Conservation (phyloP, 2,329 filamentous ascomycete species). For the Penicillium palitans region DNA sequence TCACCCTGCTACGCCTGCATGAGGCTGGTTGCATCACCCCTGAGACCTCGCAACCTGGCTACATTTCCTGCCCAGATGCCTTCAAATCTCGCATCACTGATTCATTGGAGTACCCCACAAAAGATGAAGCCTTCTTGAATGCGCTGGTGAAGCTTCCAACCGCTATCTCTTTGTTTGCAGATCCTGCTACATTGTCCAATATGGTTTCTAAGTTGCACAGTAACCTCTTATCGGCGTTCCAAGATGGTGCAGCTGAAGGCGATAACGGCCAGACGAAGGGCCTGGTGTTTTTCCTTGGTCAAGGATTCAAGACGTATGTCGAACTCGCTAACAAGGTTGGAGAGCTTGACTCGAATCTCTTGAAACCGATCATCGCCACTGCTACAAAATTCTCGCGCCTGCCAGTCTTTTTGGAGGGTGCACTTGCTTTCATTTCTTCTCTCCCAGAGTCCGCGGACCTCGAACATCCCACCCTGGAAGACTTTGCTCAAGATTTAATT, state of each 20-base stretch:
- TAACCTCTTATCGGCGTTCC: conserved; percentile 65
- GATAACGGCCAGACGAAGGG: conserved; percentile 45
- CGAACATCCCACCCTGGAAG: conserved; percentile 59
- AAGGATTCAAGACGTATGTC: conserved; percentile 72
- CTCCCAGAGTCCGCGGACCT: conserved; percentile 34
- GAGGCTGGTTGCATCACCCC: conserved; percentile 53
- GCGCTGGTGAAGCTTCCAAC: conserved; percentile 65
- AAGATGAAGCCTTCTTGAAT: conserved; percentile 67
- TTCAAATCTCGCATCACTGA: conserved; percentile 74
- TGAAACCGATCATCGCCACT: conserved; percentile 64
- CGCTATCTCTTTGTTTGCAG: conserved; percentile 56
- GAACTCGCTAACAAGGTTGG: conserved; percentile 62
- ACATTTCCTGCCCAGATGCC: conserved; percentile 41
- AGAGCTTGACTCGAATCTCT: conserved; percentile 61
- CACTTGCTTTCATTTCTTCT: conserved; percentile 52
- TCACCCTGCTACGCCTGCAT: conserved; percentile 64
- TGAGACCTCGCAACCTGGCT: conserved; percentile 42
- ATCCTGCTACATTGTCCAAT: conserved; percentile 65
- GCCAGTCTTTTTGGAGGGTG: conserved; percentile 65
- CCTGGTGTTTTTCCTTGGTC: conserved; percentile 65
- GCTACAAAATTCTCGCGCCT: conserved; percentile 66
- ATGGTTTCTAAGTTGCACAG: conserved; percentile 65
- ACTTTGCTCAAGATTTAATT: conserved; percentile 65
- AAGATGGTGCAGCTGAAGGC: conserved; percentile 62
- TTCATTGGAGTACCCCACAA: conserved; percentile 60